A percentile compares a stretch with the other conserved stretches of the same genome.
Evolutionary conservation across 305 asterid genomes (phyloP).

Genomic region (Stenogyne calaminthoides): DNA sequence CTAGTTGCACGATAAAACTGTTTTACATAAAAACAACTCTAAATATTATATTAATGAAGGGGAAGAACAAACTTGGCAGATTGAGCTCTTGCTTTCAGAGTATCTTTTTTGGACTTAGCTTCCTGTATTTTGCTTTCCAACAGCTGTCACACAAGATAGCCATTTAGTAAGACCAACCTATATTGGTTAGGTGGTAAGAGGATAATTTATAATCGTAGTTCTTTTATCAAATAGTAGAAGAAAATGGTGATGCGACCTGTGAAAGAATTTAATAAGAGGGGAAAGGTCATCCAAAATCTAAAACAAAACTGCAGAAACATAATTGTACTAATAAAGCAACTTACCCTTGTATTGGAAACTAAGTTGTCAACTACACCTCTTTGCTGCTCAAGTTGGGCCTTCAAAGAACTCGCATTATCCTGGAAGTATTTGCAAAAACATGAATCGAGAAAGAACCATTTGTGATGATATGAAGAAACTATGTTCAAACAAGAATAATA

Average conservation of each 20-base stretch:
- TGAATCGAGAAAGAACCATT: conserved; percentile 13
- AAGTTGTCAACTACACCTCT: conserved; percentile 79
- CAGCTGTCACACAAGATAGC: conserved; percentile 51
- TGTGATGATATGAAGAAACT: conserved; percentile 10
- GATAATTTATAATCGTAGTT: not conserved
- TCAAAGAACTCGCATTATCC: conserved; percentile 90
- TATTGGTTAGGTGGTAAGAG: conserved; percentile 16
- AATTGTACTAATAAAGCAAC: conserved; percentile 36
- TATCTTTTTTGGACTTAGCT: conserved; percentile 93
- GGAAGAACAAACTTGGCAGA: conserved; percentile 80
- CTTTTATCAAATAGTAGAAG: conserved; percentile 14
- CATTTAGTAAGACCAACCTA: conserved; percentile 22
- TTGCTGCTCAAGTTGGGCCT: conserved; percentile 91
- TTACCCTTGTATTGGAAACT: conserved; percentile 88
- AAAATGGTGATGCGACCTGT: conserved; percentile 19
- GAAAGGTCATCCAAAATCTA: conserved; percentile 4
- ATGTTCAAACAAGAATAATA: conserved; percentile 11
- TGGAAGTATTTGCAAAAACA: conserved; percentile 36
- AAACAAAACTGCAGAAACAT: conserved; percentile 15
- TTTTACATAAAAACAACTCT: too few species aligned
- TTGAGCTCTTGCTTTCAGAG: conserved; percentile 97
- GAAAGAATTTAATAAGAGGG: conserved; percentile 6
- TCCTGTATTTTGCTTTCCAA: conserved; percentile 98
- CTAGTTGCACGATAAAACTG: too few species aligned
- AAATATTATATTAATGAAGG: conserved; percentile 6